phyloP scores from a whole-genome alignment of 2,329 filamentous ascomycete genomes.

The Capronia coronata region DNA sequence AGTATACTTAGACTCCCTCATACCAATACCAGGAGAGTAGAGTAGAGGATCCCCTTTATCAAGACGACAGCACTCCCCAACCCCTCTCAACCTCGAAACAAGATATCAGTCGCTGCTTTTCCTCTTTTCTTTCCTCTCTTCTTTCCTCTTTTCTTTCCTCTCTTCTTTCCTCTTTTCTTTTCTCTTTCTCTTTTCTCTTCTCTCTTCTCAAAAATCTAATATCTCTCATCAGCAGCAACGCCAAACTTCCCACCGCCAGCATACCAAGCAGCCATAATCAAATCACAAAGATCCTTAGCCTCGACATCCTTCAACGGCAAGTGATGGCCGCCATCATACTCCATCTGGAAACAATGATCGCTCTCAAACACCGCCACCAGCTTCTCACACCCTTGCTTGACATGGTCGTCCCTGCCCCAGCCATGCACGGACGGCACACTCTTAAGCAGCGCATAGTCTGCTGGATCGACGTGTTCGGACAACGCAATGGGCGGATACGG shows the following conservation, averaged over 20 bases:
- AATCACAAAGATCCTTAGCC: constrained; percentile 29
- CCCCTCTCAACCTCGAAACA: too few species aligned
- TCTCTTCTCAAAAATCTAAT: constrained; percentile 10
- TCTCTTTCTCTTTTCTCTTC: too few species aligned
- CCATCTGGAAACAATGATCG: constrained; percentile 26
- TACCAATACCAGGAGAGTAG: too few species aligned
- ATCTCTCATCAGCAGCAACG: constrained; percentile 19
- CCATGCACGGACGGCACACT: constrained; percentile 28
- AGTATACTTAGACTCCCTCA: too few species aligned
- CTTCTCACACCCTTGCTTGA: constrained; percentile 24
- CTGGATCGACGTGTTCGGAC: constrained; percentile 7
- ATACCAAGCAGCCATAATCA: constrained; percentile 28
- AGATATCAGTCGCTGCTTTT: too few species aligned
- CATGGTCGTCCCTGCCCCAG: constrained; percentile 28
- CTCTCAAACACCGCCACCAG: constrained; percentile 23
- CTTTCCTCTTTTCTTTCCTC: too few species aligned
- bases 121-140: too few species aligned
- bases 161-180: too few species aligned
- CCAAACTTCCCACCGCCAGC: constrained; percentile 22
- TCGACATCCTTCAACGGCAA: constrained; percentile 28
- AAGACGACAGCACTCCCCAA: too few species aligned
- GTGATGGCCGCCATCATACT: constrained; percentile 29
- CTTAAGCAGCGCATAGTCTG: constrained; percentile 22
- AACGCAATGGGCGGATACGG: constrained; percentile 28
- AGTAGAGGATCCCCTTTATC: too few species aligned